Evolutionary conservation across 2,329 filamentous ascomycete species (phyloP).

Genomic region (Macrophomina pseudophaseolina): DNA sequence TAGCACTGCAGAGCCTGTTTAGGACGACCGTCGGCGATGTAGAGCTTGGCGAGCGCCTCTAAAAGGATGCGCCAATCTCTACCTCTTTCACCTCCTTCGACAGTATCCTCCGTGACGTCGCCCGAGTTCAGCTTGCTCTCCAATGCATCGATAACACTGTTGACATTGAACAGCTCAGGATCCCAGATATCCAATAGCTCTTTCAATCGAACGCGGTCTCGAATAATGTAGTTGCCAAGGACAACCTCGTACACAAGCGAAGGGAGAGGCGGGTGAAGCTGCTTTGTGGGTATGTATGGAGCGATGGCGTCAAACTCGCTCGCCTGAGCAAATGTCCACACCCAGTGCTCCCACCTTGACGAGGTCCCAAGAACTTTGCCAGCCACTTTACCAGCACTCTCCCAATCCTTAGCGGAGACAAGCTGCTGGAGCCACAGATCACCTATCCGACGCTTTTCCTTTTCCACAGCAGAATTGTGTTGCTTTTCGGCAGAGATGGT

Average conservation of each 20-base stretch:
- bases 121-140: constrained; percentile 81
- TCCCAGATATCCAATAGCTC: constrained; percentile 85
- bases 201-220: constrained; percentile 75
- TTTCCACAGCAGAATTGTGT: constrained; percentile 72
- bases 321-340: constrained; percentile 86
- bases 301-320: constrained; percentile 90
- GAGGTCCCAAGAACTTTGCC: constrained; percentile 81
- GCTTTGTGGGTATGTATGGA: constrained; percentile 76
- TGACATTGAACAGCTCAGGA: constrained; percentile 80
- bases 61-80: constrained; percentile 90
- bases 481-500: constrained; percentile 64
- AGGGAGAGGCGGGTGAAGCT: constrained; percentile 79
- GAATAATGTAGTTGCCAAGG: constrained; percentile 84
- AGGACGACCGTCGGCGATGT: constrained; percentile 79
- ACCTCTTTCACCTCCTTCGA: constrained; percentile 73
- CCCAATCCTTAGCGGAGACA: constrained; percentile 76
- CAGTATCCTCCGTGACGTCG: constrained; percentile 74
- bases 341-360: constrained; percentile 92
- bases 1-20: constrained; percentile 87
- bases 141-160: constrained; percentile 75
- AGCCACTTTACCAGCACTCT: constrained; percentile 76
- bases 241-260: constrained; percentile 87
- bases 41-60: constrained; percentile 82
- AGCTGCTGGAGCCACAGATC: constrained; percentile 93
- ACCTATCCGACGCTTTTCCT: constrained; percentile 88